phyloP scores from a whole-genome alignment of 2,329 filamentous ascomycete species.

The Trichoderma sp. region DNA sequence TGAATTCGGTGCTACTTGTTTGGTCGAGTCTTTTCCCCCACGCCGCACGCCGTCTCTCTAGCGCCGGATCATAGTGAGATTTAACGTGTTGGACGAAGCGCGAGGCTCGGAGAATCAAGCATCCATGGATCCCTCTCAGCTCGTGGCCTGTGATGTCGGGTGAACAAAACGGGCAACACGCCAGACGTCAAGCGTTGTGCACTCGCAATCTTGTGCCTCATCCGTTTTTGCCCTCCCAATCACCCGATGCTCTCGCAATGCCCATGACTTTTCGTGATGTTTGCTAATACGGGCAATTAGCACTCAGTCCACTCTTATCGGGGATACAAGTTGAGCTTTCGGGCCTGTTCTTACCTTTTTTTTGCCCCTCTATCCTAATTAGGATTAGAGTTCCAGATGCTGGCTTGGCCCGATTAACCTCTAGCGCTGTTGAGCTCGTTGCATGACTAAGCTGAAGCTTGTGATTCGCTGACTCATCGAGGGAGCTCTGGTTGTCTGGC shows the following conservation, averaged over 20 bases:
- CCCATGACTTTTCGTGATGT: background rate
- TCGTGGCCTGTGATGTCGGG: background rate
- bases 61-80: background rate
- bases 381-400: background rate
- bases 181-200: background rate
- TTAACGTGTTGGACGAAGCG: background rate
- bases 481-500: background rate
- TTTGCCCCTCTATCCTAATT: slow-evolving; percentile 13
- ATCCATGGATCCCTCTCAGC: background rate
- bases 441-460: background rate
- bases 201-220: background rate
- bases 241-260: background rate
- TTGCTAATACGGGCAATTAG: slow-evolving; percentile 1
- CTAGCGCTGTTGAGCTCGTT: background rate
- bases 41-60: background rate
- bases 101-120: background rate
- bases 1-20: background rate
- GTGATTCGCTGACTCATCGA: slow-evolving; percentile 7
- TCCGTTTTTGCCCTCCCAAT: background rate
- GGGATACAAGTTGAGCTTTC: background rate
- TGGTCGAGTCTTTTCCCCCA: slow-evolving; percentile 2
- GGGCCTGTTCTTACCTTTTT: background rate
- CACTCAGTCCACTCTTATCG: slow-evolving; percentile 12
- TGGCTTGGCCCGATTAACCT: background rate
- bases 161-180: background rate